Evolutionary conservation across 768 basidiomycete species (phyloP), one percentile per base, ranked within the genome.

Genomic region (Russula vinacea): DNA sequence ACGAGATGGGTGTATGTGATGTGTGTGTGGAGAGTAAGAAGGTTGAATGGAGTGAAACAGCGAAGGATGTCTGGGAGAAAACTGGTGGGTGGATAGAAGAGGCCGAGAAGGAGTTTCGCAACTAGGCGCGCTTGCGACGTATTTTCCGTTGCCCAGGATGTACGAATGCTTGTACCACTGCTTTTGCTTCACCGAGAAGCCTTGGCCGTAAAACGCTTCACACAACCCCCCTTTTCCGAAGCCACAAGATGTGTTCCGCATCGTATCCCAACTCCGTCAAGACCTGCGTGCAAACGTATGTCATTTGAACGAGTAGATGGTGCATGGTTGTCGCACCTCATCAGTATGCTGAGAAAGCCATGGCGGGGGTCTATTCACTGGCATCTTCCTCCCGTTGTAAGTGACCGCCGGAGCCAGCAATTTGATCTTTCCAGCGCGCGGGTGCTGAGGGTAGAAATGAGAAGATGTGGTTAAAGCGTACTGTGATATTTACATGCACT

Each of bases 11-110:
- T 0, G 67, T 90, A 32, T 90, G 89, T 73, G 68, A 68, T 7
- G 76, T 78, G 4, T 91, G 89, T 70, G 77, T 81, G 7, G 70
- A 70, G 56, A 83, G 83, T 61, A 90, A 89, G 74, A 73, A 75
- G 58, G 79, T 78, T 56, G 89, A 90, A 69, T 91, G 88, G 88
- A 78, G 79, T 13, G 77, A 76, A 19, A 86, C 87, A 71, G 85
- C 87, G 70, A 71, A 75, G 54, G 74, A 69, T 7, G 74, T 90
- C 14, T 91, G 89, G 89, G 73, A 74, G 32, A 73, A 76, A 68
- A 78, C 90, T 76, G 85, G 85, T 70, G 73, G 58, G 5, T 91
- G 88, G 89, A 69, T 88, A 58, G 52, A 61, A 24, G 56, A 60
- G 49, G 62, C 60, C 1, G 62, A 70, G 69, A 60, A 47, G 47